These are phyloP conservation scores for Wakefieldia striispora DNA, from an alignment of 768 basidiomycete genomes.

Conservation along the genomic window DNA sequence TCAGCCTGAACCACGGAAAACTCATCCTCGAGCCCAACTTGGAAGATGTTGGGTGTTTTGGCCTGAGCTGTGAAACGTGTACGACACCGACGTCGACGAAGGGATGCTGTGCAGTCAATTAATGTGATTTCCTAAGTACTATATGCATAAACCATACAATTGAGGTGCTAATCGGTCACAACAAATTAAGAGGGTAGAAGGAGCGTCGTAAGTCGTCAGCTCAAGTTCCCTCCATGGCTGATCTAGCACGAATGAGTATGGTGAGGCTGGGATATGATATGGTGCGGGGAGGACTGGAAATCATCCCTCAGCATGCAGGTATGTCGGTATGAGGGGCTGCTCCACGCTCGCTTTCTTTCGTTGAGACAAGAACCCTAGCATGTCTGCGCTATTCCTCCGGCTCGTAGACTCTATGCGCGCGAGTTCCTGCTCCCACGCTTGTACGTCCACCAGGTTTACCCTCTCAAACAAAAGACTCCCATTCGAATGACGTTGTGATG, in stretches of 20 bases:
- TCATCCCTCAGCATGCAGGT: slow-evolving; percentile 25
- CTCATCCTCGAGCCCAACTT: slow-evolving; percentile 31
- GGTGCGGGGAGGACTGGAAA: neutral
- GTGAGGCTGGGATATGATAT: slow-evolving; percentile 10
- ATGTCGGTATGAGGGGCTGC: slow-evolving; percentile 21
- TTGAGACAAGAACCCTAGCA: slow-evolving; percentile 33
- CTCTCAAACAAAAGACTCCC: slow-evolving; percentile 24
- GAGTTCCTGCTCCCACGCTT: slow-evolving; percentile 80
- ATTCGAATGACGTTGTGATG: slow-evolving; percentile 11
- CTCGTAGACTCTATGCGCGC: slow-evolving; percentile 65
- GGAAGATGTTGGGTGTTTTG: neutral
- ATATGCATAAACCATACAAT: neutral
- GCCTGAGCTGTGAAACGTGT: neutral
- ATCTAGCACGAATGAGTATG: slow-evolving; percentile 7
- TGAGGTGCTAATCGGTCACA: slow-evolving; percentile 5
- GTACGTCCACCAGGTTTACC: slow-evolving; percentile 39
- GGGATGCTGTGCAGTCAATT: slow-evolving; percentile 19
- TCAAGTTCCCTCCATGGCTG: slow-evolving; percentile 6
- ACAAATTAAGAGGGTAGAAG: slow-evolving; percentile 10
- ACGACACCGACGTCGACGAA: neutral
- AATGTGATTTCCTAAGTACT: neutral
- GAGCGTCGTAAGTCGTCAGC: slow-evolving; percentile 6
- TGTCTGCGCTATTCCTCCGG: slow-evolving; percentile 41
- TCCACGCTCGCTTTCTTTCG: slow-evolving; percentile 27
- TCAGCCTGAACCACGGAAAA: slow-evolving; percentile 60